Evolutionary conservation across 371 early-diverging fungal genomes (phyloP), one percentile per base, ranked within the genome.

Genomic region (Fennellomyces sp.): DNA sequence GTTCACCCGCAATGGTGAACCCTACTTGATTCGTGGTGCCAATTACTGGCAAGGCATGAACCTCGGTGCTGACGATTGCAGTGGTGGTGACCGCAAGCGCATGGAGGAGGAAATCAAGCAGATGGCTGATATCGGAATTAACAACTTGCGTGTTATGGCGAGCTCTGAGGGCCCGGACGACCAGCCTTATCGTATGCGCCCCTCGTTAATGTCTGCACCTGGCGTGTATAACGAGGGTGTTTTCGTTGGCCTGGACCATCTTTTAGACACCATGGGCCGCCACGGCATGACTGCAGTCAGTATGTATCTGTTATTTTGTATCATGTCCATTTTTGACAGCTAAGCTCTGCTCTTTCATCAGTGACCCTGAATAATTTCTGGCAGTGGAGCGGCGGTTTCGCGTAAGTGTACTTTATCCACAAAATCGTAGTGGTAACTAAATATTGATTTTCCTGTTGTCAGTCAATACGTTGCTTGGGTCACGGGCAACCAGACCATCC

Each of bases 1-100:
- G 10, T 78, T 78, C 47, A 59, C 35, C 25, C 65, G 56, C 0
- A 29, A 75, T 41, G 72, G 69, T 10, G 52, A 69, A 28, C 52
- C 60, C 3, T 79, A 82, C 52, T 52, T 56, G 3, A 64, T 87
- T 1, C 69, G 62, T 2, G 85, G 87, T 3, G 86, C 89, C 50
- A 89, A 89, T 61, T 89, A 88, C 57, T 89, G 89, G 89, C 86
- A 88, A 53, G 89, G 87, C 10, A 88, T 89, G 80, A 84, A 87
- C 64, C 70, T 89, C n/a, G 87, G 82, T 23, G 71, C 75, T 11
- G 50, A 53, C 7, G 36, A 60, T 13, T 61, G 56, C 12, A 30
- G 45, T 12, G 83, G 82, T 52, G 82, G 87, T 13, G 60, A 87
- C 63, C 76, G 82, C 29, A 25, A 54, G 2, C 82, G 88, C 1